Conservation (phyloP, 177 flowering plant species). For the Vitis hybrid region DNA sequence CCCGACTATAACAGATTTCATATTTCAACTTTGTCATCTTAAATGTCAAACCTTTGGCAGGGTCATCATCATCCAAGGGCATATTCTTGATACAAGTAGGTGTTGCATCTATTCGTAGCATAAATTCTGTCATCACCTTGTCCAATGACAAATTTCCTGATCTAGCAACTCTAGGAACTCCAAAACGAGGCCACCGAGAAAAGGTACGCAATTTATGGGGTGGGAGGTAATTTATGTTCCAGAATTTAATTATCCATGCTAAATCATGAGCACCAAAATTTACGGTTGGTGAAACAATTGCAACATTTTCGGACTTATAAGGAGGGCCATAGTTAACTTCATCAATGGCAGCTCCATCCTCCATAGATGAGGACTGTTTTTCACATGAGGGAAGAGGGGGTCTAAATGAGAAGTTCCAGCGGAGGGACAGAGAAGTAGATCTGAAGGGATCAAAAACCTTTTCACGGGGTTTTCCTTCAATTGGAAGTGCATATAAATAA, state of each 20-base stretch:
- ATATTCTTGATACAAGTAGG: constrained; percentile 73
- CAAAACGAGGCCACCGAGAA: constrained; percentile 97
- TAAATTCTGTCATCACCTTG: constrained; percentile 93
- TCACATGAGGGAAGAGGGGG: constrained; percentile 47
- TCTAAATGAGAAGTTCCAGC: constrained; percentile 78
- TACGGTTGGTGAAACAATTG: constrained; percentile 48
- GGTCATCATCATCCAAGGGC: constrained; percentile 86
- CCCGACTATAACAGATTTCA: constrained; percentile 79
- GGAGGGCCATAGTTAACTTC: constrained; percentile 37
- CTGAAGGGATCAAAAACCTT: constrained; percentile 90
- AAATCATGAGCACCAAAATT: constrained; percentile 92
- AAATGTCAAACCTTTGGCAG: constrained; percentile 88
- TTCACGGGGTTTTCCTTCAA: constrained; percentile 72
- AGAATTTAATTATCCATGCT: constrained; percentile 83
- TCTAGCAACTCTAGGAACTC: constrained; percentile 75
- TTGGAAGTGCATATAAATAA: constrained; percentile 81
- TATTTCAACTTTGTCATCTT: constrained; percentile 71
- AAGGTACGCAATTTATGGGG: constrained; percentile 90
- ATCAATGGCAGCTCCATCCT: constrained; percentile 24
- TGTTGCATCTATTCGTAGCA: constrained; percentile 80
- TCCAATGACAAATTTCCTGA: constrained; percentile 95
- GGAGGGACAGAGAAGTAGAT: constrained; percentile 89
- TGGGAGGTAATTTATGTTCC: constrained; percentile 81
- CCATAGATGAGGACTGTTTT: constrained; percentile 34
- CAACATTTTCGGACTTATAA: constrained; percentile 27